phyloP scores from a whole-genome alignment of 371 early-diverging fungal genomes.

The Mortierella sp. region DNA sequence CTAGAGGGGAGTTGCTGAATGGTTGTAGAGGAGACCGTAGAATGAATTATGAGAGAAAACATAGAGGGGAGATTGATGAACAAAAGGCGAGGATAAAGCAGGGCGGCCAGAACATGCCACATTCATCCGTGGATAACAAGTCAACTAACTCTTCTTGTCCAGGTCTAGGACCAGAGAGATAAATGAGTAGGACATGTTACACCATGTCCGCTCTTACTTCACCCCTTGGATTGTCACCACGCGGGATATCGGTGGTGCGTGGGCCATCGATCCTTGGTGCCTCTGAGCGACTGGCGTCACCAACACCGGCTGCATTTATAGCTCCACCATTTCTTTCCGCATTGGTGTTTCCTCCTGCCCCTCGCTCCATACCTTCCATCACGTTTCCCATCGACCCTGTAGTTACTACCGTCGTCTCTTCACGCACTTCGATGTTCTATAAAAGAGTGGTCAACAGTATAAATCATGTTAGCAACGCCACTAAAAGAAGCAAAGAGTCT shows the following conservation, averaged over 20 bases:
- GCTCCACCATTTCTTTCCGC: slow-evolving; percentile 9
- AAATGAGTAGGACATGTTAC: neutral
- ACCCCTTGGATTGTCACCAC: slow-evolving; percentile 24
- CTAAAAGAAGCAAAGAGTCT: neutral
- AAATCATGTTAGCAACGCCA: neutral
- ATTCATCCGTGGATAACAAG: too few species aligned
- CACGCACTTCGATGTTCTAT: slow-evolving; percentile 48
- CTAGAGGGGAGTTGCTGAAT: too few species aligned
- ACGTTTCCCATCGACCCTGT: slow-evolving; percentile 48
- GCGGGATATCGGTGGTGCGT: slow-evolving; percentile 22
- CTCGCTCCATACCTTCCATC: slow-evolving; percentile 28
- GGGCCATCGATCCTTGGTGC: slow-evolving; percentile 20
- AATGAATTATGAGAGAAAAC: neutral
- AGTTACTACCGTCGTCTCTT: slow-evolving; percentile 49
- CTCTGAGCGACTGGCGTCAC: slow-evolving; percentile 10
- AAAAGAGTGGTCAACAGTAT: neutral
- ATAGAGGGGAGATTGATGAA: neutral
- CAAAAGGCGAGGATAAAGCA: neutral
- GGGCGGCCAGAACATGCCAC: too few species aligned
- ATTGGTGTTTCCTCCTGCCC: neutral
- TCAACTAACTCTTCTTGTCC: too few species aligned
- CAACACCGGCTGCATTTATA: neutral
- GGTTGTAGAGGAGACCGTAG: too few species aligned
- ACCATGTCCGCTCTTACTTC: slow-evolving; percentile 30
- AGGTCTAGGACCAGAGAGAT: too few species aligned